Conservation (phyloP, 495 filamentous ascomycete species). For the Geopyxis carbonaria region DNA sequence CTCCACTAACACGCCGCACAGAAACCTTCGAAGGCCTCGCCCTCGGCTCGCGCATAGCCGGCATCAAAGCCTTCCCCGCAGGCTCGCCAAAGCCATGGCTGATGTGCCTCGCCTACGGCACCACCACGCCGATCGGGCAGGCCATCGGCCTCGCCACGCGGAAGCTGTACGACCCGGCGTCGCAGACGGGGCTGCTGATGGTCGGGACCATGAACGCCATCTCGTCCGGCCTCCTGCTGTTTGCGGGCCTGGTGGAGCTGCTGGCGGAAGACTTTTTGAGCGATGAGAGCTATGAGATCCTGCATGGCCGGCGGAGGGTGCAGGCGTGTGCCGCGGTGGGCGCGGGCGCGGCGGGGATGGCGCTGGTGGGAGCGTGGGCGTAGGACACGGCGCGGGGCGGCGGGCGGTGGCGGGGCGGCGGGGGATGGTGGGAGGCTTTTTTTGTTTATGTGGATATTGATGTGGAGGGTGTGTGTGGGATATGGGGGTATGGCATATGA, state of each 20-base stretch:
- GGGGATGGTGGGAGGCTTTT: too few relatives aligned
- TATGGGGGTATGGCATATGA: too few relatives aligned
- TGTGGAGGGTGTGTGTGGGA: too few relatives aligned
- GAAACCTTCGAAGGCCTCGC: constrained; percentile 58
- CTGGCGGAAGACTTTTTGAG: constrained; percentile 87
- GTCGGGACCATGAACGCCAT: constrained; percentile 90
- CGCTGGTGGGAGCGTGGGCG: constrained; percentile 78
- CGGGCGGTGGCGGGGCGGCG: too few relatives aligned
- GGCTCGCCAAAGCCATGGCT: constrained; percentile 47
- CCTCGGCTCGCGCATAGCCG: constrained; percentile 55
- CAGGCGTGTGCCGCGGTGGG: constrained; percentile 64
- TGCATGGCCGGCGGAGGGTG: constrained; percentile 53
- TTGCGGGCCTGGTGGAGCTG: constrained; percentile 80
- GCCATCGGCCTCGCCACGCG: constrained; percentile 72
- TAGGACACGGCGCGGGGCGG: too few relatives aligned
- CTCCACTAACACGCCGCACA: background rate
- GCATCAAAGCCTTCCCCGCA: constrained; percentile 30
- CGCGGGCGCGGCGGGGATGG: constrained; percentile 64
- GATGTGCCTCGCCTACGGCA: constrained; percentile 87
- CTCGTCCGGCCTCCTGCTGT: constrained; percentile 67
- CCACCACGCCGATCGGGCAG: constrained; percentile 81
- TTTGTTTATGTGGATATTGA: too few relatives aligned
- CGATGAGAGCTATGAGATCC: constrained; percentile 61
- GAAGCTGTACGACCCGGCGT: constrained; percentile 66
- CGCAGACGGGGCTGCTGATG: constrained; percentile 67